Base-by-base conservation (phyloP, 169 alveolate genomes). In the Ichthyophthirius multifiliis region DNA sequence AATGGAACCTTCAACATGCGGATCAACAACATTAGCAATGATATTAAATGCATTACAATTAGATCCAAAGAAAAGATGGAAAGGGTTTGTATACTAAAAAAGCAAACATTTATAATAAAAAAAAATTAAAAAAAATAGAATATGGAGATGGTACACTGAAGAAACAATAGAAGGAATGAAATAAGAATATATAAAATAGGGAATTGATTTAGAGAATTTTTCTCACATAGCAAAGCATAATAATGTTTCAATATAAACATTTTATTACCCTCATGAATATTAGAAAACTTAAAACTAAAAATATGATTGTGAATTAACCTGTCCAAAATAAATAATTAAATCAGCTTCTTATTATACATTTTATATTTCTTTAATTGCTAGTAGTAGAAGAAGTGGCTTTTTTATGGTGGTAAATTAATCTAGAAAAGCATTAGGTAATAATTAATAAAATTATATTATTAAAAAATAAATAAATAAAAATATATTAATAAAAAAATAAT, bases 61-160 rank as follows among this genome's bases (percentile, higher is more conserved):
- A 9, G 94, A 90, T 65, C 94, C 94, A 2, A 65, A 75, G 39
- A 82, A 75, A 23, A 80, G 83, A 47, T 90, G 94, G 94, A 90
- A 85, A 73, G 94, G 94, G 90, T 84, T n/a, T n/a, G n/a, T n/a
- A n/a, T n/a, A n/a, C n/a, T n/a, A n/a, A n/a, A n/a, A n/a, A n/a
- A n/a, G n/a, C n/a, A n/a, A n/a, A n/a, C n/a, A n/a, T n/a, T n/a
- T 75, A 62, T 63, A 41, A 41, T 41, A 41, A 9, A 10, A n/a
- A 74, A 20, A 35, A 27, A 2, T 4, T 16, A 23, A 35, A 20
- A 41, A 32, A 18, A 7, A 39, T 73, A 84, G 91, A 46, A 88
- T 90, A 6, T 90, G 94, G 94, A 85, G 92, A 75, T 90, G 94
- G 94, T 90, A 83, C 30, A 65, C 75, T 6, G 91, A 89, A 75